phyloP scores from a whole-genome alignment of 495 filamentous ascomycete species.

The Aspergillus leporis region DNA sequence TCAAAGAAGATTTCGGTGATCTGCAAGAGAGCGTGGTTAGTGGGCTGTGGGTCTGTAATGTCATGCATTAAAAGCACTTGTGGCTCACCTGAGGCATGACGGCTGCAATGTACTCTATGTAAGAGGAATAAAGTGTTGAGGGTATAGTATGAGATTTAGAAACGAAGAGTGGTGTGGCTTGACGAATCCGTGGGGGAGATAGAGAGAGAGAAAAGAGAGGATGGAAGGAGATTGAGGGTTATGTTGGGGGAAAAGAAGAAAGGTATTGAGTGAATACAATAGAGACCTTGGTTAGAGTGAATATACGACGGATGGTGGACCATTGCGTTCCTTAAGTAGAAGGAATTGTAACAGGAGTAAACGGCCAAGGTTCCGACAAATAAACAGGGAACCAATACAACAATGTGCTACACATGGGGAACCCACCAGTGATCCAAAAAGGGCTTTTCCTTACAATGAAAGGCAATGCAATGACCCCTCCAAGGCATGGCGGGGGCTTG shows the following conservation, averaged over 20 bases:
- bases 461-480: constrained; percentile 4
- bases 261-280: neutral
- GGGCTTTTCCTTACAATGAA: neutral
- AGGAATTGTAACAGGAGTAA: neutral
- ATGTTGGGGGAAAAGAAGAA: neutral
- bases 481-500: constrained; percentile 14
- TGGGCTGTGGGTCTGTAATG: constrained; percentile 20
- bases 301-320: constrained; percentile 7
- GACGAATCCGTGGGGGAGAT: neutral
- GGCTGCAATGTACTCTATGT: constrained; percentile 13
- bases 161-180: neutral
- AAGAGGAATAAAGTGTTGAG: neutral
- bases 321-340: constrained; percentile 14
- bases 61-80: neutral
- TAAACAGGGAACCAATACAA: neutral
- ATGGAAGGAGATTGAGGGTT: neutral
- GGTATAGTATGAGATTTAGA: neutral
- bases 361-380: too few species aligned
- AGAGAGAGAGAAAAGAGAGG: neutral
- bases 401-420: constrained; percentile 7
- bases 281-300: constrained; percentile 6
- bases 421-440: constrained; percentile 6
- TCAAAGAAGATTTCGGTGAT: constrained; percentile 87
- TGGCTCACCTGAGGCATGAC: constrained; percentile 49
- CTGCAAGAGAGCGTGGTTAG: constrained; percentile 40